These are phyloP conservation scores for Psidium friedrichsthalianum DNA, from an alignment of 345 rosid species.

Conservation along the genomic window DNA sequence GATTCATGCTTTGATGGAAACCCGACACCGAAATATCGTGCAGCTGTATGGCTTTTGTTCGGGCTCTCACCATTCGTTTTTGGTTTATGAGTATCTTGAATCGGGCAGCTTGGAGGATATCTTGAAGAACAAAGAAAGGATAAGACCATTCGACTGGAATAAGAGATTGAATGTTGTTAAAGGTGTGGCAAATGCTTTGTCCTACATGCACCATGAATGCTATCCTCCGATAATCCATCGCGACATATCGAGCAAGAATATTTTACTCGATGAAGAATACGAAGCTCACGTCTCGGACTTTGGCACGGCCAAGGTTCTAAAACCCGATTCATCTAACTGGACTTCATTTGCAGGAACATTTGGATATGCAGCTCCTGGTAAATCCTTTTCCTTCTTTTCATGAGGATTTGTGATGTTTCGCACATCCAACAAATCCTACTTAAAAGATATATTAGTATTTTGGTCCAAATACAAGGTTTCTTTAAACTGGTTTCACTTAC, in stretches of 20 bases:
- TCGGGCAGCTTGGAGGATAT: slow-evolving; percentile 10
- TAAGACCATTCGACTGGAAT: slow-evolving; percentile 12
- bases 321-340: neutral
- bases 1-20: slow-evolving; percentile 3
- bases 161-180: slow-evolving; percentile 1
- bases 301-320: neutral
- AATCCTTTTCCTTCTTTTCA: neutral
- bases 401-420: neutral
- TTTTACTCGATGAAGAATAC: neutral
- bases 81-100: slow-evolving; percentile 20
- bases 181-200: neutral
- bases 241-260: neutral
- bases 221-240: neutral
- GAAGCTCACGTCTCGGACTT: neutral
- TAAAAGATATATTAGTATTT: neutral
- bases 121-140: neutral
- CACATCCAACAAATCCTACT: too few relatives aligned
- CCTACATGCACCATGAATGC: slow-evolving; percentile 2
- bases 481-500: too few relatives aligned
- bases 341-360: neutral
- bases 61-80: neutral
- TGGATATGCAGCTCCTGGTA: slow-evolving; percentile 7
- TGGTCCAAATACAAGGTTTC: neutral
- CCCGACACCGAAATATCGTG: slow-evolving; percentile 22
- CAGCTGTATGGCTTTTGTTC: slow-evolving; percentile 22